Base-by-base conservation (phyloP, 768 basidiomycete species). In the Cystofilobasidium ferigula region DNA sequence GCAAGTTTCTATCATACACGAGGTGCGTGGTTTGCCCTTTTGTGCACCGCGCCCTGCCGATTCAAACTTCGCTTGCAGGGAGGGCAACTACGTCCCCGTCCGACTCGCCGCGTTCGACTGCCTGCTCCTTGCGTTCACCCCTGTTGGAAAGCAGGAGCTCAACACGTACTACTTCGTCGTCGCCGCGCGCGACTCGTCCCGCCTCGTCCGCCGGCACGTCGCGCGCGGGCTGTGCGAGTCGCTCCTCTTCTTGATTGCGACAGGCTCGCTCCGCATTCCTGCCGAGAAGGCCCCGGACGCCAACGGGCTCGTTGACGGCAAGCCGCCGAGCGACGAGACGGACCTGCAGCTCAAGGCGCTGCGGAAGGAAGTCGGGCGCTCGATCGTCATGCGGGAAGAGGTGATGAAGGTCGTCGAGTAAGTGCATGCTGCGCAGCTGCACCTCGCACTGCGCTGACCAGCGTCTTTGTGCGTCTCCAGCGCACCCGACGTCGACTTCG, bases 81-180 rank as follows among this genome's bases (percentile, higher is more conserved):
- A 95, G 77, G 95, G 94, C 45, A 95, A 97, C 73, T 91, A 87
- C 71, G 86, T 86, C 2, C 86, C 89, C 73, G 88, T 99, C 53
- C 86, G 95, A 54, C 82, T 90, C 53, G 85, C 88, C 5, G 94
- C 95, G 4, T 95, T 99, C 71, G 95, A 99, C 76, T 88, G 89
- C 38, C 81, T 98, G 13, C 71, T 81, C 10, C 64, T 75, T 86
- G 94, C 80, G 78, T 91, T 74, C 86, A 86, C 64, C 86, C 90
- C 77, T 87, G 91, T 90, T 86, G 89, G 74, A 81, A 62, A 68
- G 85, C 1, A 85, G 85, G 40, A 82, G 84, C 72, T 84, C 74
- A 14, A 69, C 93, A 71, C 87, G 89, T 97, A 97, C 73, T 80
- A 97, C 69, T 81, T 94, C 57, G 82, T 88, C 13, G 86, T 95